These are phyloP conservation scores for Pueraria montana DNA, from an alignment of 306 rosid genomes.

Conservation along the genomic window DNA sequence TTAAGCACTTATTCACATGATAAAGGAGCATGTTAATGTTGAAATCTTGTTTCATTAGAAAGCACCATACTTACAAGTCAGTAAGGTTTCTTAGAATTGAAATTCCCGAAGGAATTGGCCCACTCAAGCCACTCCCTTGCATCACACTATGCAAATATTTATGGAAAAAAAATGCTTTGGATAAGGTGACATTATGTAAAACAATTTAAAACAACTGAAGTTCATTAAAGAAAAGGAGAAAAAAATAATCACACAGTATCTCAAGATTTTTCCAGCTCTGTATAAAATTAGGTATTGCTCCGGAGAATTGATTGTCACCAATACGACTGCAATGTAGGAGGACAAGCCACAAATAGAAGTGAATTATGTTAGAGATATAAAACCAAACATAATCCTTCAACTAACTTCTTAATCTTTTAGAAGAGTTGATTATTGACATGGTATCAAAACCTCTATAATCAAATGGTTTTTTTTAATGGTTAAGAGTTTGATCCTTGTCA, in stretches of 20 bases:
- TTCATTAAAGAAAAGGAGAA: background rate
- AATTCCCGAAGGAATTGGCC: slow-evolving; percentile 77
- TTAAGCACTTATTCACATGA: background rate
- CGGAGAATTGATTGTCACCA: slow-evolving; percentile 65
- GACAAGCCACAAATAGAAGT: background rate
- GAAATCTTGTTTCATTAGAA: background rate
- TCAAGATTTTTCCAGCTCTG: slow-evolving; percentile 64
- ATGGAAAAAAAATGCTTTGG: background rate
- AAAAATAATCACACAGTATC: slow-evolving; percentile 51
- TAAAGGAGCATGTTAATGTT: background rate
- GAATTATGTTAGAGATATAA: background rate
- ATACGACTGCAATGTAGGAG: slow-evolving; percentile 59
- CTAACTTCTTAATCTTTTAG: background rate
- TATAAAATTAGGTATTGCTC: slow-evolving; percentile 70
- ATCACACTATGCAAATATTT: slow-evolving; percentile 57
- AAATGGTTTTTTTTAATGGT: too few species aligned
- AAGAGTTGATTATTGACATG: background rate
- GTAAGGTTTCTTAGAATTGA: slow-evolving; percentile 53
- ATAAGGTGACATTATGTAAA: slow-evolving; percentile 20
- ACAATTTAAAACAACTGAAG: background rate
- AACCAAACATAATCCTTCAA: background rate
- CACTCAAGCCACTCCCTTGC: slow-evolving; percentile 79
- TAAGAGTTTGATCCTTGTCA: background rate
- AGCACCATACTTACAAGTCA: slow-evolving; percentile 64
- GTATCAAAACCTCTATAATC: background rate